Evolutionary conservation across 2,329 filamentous ascomycete species (phyloP).

Genomic region (Phyllosticta citriasiana): DNA sequence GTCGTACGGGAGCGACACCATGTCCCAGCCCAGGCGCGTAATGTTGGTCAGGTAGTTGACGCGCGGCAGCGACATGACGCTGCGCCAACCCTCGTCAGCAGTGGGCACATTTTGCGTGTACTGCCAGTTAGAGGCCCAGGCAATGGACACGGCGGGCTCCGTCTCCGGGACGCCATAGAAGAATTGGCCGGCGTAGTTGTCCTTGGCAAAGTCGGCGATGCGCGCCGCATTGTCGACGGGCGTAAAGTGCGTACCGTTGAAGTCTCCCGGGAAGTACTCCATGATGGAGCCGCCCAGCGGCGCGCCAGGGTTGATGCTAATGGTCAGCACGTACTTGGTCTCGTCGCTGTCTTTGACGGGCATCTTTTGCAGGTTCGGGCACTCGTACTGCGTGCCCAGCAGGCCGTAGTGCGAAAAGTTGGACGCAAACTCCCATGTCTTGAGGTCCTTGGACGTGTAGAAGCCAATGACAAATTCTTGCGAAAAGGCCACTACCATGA

Average conservation of each 20-base stretch:
- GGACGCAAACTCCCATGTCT: slow-evolving; percentile 46
- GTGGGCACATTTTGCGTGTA: slow-evolving; percentile 47
- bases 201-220: slow-evolving; percentile 40
- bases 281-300: slow-evolving; percentile 46
- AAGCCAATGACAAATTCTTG: slow-evolving; percentile 50
- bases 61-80: slow-evolving; percentile 43
- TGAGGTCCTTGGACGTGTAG: slow-evolving; percentile 50
- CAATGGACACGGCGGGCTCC: slow-evolving; percentile 37
- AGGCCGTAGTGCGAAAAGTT: slow-evolving; percentile 48
- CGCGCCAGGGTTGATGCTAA: slow-evolving; percentile 49
- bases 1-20: slow-evolving; percentile 43
- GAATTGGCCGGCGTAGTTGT: slow-evolving; percentile 49
- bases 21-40: slow-evolving; percentile 41
- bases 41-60: slow-evolving; percentile 43
- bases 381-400: slow-evolving; percentile 51
- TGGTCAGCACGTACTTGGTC: slow-evolving; percentile 35
- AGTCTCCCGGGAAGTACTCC: slow-evolving; percentile 48
- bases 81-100: slow-evolving; percentile 44
- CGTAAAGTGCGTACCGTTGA: slow-evolving; percentile 55
- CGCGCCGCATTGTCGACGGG: slow-evolving; percentile 33
- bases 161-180: slow-evolving; percentile 37
- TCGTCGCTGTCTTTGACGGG: slow-evolving; percentile 37
- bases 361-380: slow-evolving; percentile 51
- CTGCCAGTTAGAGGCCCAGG: slow-evolving; percentile 52
- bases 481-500: slow-evolving; percentile 47